Percentiles rank a stretch among this genome's conserved stretches.
These are phyloP conservation scores for Aspergillus sparsus DNA, from an alignment of 495 filamentous ascomycete species.

Conservation along the genomic window DNA sequence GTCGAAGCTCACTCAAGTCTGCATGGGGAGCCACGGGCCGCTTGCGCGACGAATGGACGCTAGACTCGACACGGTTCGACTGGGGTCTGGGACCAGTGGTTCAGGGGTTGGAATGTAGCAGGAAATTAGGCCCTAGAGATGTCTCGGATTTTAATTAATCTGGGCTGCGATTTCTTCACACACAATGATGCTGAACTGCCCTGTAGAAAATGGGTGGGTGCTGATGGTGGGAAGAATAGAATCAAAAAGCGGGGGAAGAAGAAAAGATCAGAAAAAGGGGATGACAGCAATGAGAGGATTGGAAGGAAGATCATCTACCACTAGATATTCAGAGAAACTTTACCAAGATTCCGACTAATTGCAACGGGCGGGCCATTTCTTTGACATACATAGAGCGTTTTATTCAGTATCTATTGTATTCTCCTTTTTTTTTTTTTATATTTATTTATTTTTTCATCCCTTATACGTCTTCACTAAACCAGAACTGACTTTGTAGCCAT, in stretches of 20 bases:
- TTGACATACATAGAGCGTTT: too few relatives aligned
- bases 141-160: conserved; percentile 1
- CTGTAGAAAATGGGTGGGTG: conserved; percentile 1
- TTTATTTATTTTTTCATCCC: neutral
- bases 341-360: too few relatives aligned
- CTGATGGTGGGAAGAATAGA: conserved; percentile 8
- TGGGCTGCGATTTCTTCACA: neutral
- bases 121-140: neutral
- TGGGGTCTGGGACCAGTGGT: conserved; percentile 17
- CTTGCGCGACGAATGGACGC: conserved; percentile 17
- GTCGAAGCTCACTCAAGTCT: conserved; percentile 25
- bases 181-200: conserved; percentile 4
- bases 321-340: conserved; percentile 1
- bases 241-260: conserved; percentile 10
- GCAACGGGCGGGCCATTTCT: too few relatives aligned
- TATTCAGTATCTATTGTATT: too few relatives aligned
- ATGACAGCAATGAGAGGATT: neutral
- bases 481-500: neutral
- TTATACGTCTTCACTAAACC: too few relatives aligned
- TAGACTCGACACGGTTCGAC: conserved; percentile 21
- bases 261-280: conserved; percentile 11
- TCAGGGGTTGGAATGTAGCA: conserved; percentile 21
- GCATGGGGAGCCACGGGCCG: conserved; percentile 16
- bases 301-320: conserved; percentile 10
- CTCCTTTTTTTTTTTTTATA: neutral